Conservation (phyloP, 345 rosid genomes). For the Brassica nigra region DNA sequence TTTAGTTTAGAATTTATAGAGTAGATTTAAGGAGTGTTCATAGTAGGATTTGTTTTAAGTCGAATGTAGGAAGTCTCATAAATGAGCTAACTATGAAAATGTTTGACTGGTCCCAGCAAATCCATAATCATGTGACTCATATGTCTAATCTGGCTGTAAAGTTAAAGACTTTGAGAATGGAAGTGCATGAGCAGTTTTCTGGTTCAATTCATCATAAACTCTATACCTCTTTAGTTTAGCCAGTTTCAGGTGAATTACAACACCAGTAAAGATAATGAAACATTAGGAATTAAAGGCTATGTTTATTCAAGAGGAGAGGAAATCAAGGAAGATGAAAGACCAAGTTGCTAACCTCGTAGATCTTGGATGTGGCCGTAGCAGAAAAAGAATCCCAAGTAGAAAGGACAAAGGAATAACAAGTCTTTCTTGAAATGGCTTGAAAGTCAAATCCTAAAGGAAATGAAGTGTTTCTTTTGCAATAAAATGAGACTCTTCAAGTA, state of each 20-base stretch:
- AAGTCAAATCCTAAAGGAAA: background rate
- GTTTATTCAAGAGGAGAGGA: background rate
- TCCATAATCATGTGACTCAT: background rate
- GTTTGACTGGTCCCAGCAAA: background rate
- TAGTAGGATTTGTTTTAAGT: background rate
- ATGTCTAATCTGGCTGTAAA: background rate
- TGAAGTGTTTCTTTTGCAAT: too few species aligned
- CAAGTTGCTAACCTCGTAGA: background rate
- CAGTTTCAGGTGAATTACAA: background rate
- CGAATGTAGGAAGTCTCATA: background rate
- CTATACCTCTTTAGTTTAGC: background rate
- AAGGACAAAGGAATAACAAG: too few species aligned
- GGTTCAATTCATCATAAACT: background rate
- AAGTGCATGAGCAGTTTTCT: background rate
- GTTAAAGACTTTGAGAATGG: background rate
- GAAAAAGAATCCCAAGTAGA: background rate
- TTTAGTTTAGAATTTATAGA: background rate
- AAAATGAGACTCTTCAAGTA: too few species aligned
- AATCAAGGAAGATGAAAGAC: background rate
- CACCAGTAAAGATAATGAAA: background rate
- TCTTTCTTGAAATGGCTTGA: background rate
- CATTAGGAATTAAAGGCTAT: background rate
- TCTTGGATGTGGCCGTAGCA: background rate
- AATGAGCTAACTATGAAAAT: background rate
- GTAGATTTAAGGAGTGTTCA: background rate